phyloP scores from a whole-genome alignment of 1,284 basidiomycete species.

The Ganoderma leucocontextum region DNA sequence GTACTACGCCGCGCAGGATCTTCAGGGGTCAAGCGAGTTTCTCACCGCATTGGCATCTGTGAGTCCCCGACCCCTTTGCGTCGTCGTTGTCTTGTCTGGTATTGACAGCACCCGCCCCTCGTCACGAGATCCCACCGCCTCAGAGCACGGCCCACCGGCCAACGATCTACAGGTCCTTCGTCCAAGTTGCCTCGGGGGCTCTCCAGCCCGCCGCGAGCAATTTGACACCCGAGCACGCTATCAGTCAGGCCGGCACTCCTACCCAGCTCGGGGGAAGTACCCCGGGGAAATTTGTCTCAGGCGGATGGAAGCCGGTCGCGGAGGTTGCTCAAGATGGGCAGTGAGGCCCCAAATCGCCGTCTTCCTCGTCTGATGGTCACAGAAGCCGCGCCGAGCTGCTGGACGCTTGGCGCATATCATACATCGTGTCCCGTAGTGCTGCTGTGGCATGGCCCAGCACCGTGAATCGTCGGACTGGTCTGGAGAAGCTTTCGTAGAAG shows the following conservation, averaged over 20 bases:
- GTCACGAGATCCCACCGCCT: constrained; percentile 55
- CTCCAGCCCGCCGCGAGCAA: constrained; percentile 19
- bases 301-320: constrained; percentile 36
- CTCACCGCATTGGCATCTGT: constrained; percentile 60
- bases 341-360: constrained; percentile 2
- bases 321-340: constrained; percentile 17
- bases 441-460: neutral
- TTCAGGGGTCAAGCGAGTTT: constrained; percentile 55
- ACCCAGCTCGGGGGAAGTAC: constrained; percentile 29
- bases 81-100: constrained; percentile 11
- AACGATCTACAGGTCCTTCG: constrained; percentile 38
- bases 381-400: constrained; percentile 3
- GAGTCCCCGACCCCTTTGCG: constrained; percentile 38
- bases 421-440: constrained; percentile 8
- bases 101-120: constrained; percentile 8
- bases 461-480: constrained; percentile 10
- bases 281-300: constrained; percentile 33
- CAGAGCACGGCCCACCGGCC: constrained; percentile 31
- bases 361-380: constrained; percentile 5
- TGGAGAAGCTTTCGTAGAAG: constrained; percentile 14
- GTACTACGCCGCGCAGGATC: constrained; percentile 74
- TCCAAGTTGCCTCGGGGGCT: constrained; percentile 28
- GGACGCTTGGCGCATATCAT: constrained; percentile 8
- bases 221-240: constrained; percentile 23
- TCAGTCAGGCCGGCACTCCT: constrained; percentile 30